These are phyloP conservation scores for Pelargonium nanum DNA, from an alignment of 345 rosid genomes.

Conservation along the genomic window DNA sequence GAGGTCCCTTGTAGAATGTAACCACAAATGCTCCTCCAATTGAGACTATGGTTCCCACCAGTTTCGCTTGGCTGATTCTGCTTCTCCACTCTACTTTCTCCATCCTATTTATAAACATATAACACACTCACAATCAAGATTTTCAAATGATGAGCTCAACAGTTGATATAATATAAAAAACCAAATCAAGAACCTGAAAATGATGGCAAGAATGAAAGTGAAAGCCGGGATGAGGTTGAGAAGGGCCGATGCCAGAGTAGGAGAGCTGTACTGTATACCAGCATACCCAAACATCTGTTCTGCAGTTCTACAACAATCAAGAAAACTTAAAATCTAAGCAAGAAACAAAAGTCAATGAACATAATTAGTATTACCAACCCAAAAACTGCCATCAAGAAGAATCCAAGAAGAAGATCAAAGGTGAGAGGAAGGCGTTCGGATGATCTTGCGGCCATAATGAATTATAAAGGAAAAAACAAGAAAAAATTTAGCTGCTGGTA, in stretches of 20 bases:
- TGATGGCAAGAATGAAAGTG: slow-evolving; percentile 37
- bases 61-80: slow-evolving; percentile 27
- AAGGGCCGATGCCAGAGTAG: slow-evolving; percentile 45
- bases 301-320: slow-evolving; percentile 17
- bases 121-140: too few species aligned
- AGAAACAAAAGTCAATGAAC: neutral
- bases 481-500: neutral
- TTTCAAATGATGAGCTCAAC: too few species aligned
- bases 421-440: slow-evolving; percentile 14
- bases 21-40: slow-evolving; percentile 35
- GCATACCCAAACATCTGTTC: slow-evolving; percentile 27
- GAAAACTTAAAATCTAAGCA: neutral
- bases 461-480: neutral
- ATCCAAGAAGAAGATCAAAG: slow-evolving; percentile 19
- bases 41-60: slow-evolving; percentile 28
- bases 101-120: too few species aligned
- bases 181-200: slow-evolving; percentile 29
- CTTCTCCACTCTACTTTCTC: slow-evolving; percentile 29
- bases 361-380: slow-evolving; percentile 21
- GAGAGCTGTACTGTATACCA: slow-evolving; percentile 40
- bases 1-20: slow-evolving; percentile 37
- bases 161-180: neutral
- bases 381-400: slow-evolving; percentile 34
- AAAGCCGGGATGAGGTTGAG: slow-evolving; percentile 40
- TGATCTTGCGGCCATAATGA: slow-evolving; percentile 17